A percentile compares a stretch with the other conserved stretches of the same genome.
These are phyloP conservation scores for Xylaria flabelliformis DNA, from an alignment of 495 filamentous ascomycete species.

Conservation along the genomic window DNA sequence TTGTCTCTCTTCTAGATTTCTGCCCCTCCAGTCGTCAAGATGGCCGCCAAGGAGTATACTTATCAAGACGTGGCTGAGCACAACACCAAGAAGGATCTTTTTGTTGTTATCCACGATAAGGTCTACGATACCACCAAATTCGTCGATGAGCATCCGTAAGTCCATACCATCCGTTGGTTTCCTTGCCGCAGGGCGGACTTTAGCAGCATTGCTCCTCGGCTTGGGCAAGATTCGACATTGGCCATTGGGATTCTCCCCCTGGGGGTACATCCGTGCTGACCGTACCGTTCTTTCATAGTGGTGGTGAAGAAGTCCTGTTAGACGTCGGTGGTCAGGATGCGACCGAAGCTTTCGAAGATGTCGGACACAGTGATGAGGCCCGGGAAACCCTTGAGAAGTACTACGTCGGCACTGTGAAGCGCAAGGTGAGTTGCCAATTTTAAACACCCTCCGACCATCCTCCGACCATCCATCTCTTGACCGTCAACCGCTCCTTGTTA, in stretches of 20 bases:
- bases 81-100: conserved; percentile 95
- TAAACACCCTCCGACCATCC: conserved; percentile 16
- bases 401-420: conserved; percentile 81
- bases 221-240: neutral
- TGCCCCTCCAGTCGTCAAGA: conserved; percentile 47
- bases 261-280: conserved; percentile 6
- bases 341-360: conserved; percentile 98
- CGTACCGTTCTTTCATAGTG: conserved; percentile 57
- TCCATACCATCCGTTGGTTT: conserved; percentile 40
- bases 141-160: conserved; percentile 99
- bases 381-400: conserved; percentile 88
- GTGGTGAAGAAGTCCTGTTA: conserved; percentile 97
- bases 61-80: conserved; percentile 86
- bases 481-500: conserved; percentile 10
- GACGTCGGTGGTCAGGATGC: conserved; percentile 97
- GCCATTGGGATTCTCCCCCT: neutral
- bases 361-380: conserved; percentile 98
- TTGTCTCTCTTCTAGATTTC: conserved; percentile 10
- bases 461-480: neutral
- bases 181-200: neutral
- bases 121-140: conserved; percentile 90
- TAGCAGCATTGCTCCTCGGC: neutral
- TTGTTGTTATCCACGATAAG: conserved; percentile 91
- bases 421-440: conserved; percentile 66
- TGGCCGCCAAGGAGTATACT: conserved; percentile 79